phyloP scores from a whole-genome alignment of 2,329 filamentous ascomycete genomes.

The Huntiella decipiens region DNA sequence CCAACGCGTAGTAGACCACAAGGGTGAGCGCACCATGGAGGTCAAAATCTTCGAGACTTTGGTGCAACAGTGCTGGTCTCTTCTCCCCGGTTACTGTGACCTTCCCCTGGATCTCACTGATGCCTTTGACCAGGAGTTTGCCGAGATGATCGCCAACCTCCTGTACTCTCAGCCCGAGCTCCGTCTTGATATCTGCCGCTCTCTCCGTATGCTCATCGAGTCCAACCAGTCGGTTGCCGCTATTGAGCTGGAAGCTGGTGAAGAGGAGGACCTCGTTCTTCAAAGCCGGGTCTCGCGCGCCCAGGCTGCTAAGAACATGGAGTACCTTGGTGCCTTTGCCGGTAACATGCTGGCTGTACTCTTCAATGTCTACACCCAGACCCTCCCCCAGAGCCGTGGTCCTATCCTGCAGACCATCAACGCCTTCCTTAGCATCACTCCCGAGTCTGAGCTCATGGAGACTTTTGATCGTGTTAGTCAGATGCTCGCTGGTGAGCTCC shows the following conservation, averaged over 20 bases:
- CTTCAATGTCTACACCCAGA: constrained; percentile 99
- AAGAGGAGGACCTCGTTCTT: constrained; percentile 52
- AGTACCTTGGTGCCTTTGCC: constrained; percentile 60
- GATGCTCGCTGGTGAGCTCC: constrained; percentile 59
- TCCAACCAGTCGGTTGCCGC: constrained; percentile 69
- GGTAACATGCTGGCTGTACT: constrained; percentile 84
- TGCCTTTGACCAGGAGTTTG: constrained; percentile 73
- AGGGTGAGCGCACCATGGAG: constrained; percentile 78
- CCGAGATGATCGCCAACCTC: constrained; percentile 76
- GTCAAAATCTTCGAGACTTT: constrained; percentile 96
- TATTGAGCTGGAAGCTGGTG: constrained; percentile 39
- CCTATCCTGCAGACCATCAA: constrained; percentile 91
- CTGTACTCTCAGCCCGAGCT: constrained; percentile 84
- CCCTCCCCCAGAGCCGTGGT: constrained; percentile 75
- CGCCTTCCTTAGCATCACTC: constrained; percentile 76
- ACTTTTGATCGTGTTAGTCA: constrained; percentile 76
- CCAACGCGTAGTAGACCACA: constrained; percentile 67
- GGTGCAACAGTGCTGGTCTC: constrained; percentile 88
- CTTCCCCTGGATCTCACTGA: constrained; percentile 60
- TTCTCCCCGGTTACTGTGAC: constrained; percentile 86
- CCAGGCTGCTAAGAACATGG: constrained; percentile 58
- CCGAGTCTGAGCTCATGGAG: constrained; percentile 56
- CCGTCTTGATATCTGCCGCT: constrained; percentile 70
- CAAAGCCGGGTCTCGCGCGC: constrained; percentile 62
- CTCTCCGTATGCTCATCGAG: constrained; percentile 71